These are phyloP conservation scores for Populus hybrid DNA, from an alignment of 441 rosid genomes.

Conservation along the genomic window DNA sequence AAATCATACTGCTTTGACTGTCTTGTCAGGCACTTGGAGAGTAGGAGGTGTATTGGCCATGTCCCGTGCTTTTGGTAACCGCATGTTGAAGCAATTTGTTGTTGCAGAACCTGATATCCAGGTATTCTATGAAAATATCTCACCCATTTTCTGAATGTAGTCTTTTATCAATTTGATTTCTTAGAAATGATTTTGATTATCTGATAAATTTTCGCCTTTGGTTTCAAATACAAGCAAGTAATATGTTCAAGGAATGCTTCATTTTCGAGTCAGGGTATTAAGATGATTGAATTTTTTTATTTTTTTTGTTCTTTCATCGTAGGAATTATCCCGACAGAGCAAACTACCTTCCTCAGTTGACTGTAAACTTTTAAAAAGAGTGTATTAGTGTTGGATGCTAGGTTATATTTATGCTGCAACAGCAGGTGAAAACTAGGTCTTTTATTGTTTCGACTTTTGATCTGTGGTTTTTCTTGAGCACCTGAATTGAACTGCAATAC, in stretches of 20 bases:
- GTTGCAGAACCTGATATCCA: slow-evolving; percentile 99
- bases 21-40: slow-evolving; percentile 90
- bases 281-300: slow-evolving; percentile 1
- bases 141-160: not conserved
- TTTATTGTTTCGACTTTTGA: not conserved
- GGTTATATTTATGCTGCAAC: not conserved
- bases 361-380: not conserved
- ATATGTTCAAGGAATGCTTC: not conserved
- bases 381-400: not conserved
- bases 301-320: not conserved
- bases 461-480: not conserved
- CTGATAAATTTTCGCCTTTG: not conserved
- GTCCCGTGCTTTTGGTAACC: slow-evolving; percentile 99
- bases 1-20: slow-evolving; percentile 18
- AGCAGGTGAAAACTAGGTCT: not conserved
- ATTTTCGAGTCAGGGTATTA: not conserved
- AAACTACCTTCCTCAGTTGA: not conserved
- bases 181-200: not conserved
- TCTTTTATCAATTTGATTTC: not conserved
- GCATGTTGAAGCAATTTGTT: slow-evolving; percentile 96
- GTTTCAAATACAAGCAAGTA: not conserved
- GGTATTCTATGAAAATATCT: slow-evolving; percentile 39
- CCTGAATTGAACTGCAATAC: not conserved
- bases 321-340: not conserved
- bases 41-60: slow-evolving; percentile 98